Evolutionary conservation across 805 yeast species (phyloP).

Genomic region (Candida hispaniensis): DNA sequence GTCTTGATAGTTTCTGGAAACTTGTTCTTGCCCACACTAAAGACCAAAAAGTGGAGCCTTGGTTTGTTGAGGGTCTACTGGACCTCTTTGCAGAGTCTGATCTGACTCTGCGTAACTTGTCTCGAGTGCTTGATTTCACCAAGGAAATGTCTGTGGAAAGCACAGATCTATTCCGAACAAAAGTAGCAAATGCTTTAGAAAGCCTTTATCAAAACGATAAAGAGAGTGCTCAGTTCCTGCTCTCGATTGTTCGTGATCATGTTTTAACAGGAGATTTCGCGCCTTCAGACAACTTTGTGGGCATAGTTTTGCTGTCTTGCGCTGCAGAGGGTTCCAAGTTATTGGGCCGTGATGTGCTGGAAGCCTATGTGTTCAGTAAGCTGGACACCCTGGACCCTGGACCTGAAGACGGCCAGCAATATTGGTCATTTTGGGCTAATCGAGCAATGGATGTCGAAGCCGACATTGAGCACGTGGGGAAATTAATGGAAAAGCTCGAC

Average conservation of each 20-base stretch:
- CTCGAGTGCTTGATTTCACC: conserved; percentile 1
- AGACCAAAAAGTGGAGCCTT: conserved; percentile 14
- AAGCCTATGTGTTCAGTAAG: not conserved
- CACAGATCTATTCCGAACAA: conserved; percentile 2
- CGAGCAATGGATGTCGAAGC: conserved; percentile 7
- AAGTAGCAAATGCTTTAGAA: conserved; percentile 1
- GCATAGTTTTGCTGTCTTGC: conserved; percentile 6
- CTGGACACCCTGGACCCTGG: not conserved
- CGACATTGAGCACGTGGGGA: conserved; percentile 1
- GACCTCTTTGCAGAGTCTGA: conserved; percentile 1
- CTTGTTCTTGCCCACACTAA: conserved; percentile 15
- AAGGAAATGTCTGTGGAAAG: not conserved
- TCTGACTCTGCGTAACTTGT: conserved; percentile 8
- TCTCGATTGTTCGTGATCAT: conserved; percentile 4
- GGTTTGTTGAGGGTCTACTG: conserved; percentile 12
- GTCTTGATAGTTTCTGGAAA: conserved; percentile 14
- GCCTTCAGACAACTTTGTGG: conserved; percentile 3
- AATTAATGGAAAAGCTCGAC: not conserved
- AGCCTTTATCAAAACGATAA: conserved; percentile 8
- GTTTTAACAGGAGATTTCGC: conserved; percentile 4
- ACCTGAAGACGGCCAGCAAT: conserved; percentile 6
- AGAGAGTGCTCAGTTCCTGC: conserved; percentile 11
- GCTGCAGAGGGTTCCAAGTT: conserved; percentile 6
- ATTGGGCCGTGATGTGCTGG: conserved; percentile 9
- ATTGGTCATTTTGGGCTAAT: conserved; percentile 4